Evolutionary conservation across 169 alveolate species (phyloP).

Genomic region (Cryptosporidium sp.): DNA sequence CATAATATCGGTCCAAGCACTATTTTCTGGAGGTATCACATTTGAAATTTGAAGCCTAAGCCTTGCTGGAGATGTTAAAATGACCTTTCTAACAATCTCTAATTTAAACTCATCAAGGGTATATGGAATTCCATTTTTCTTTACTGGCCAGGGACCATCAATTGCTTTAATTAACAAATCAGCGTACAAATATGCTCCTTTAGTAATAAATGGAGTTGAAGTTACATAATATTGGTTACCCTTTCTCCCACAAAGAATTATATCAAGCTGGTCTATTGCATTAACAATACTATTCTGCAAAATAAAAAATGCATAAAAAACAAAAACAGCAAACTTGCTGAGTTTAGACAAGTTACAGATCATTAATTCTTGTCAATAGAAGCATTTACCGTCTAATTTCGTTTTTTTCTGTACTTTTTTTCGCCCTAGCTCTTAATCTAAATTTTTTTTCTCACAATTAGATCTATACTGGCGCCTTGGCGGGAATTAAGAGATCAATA

Average conservation of each 20-base stretch:
- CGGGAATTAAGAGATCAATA: constrained; percentile 62
- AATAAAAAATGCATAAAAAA: not conserved
- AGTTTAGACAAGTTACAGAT: not conserved
- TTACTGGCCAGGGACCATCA: constrained; percentile 58
- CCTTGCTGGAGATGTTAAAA: constrained; percentile 56
- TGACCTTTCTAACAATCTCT: constrained; percentile 45
- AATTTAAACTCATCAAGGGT: constrained; percentile 47
- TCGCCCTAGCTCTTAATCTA: not conserved
- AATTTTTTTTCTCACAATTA: constrained; percentile 23
- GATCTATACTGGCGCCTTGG: constrained; percentile 67
- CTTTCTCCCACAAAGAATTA: constrained; percentile 47
- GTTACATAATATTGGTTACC: constrained; percentile 54
- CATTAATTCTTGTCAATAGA: constrained; percentile 50
- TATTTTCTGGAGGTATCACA: not conserved
- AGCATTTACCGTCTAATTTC: constrained; percentile 24
- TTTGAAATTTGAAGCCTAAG: constrained; percentile 22
- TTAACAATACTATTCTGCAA: constrained; percentile 18
- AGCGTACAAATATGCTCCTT: constrained; percentile 72
- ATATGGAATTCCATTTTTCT: constrained; percentile 23
- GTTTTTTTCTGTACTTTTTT: not conserved
- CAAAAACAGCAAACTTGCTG: constrained; percentile 46
- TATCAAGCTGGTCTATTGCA: constrained; percentile 55
- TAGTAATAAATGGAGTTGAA: constrained; percentile 56
- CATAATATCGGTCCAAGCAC: constrained; percentile 23
- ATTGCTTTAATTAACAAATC: constrained; percentile 52